Conservation (phyloP, 768 basidiomycete genomes). For the Tulasnella sp. region DNA sequence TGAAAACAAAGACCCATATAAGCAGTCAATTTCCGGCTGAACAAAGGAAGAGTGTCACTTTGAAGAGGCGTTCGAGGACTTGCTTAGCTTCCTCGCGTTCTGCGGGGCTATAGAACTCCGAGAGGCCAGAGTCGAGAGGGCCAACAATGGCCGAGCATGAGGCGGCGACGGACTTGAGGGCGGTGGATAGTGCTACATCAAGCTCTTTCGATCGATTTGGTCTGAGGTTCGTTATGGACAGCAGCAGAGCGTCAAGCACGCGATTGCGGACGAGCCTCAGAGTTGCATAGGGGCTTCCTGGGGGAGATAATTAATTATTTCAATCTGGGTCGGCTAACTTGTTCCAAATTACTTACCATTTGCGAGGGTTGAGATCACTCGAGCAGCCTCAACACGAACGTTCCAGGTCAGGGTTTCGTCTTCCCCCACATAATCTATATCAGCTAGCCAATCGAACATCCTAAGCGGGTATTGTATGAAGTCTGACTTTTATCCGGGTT, state of each 20-base stretch:
- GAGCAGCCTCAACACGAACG: constrained; percentile 24
- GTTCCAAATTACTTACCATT: constrained; percentile 4
- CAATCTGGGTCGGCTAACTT: background rate
- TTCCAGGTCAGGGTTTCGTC: constrained; percentile 5
- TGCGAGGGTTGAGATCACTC: constrained; percentile 22
- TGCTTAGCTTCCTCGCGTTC: constrained; percentile 18
- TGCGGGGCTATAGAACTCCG: constrained; percentile 9
- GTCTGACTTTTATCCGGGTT: background rate
- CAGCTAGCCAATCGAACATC: constrained; percentile 13
- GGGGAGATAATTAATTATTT: background rate
- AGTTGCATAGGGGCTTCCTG: background rate
- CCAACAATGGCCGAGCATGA: constrained; percentile 20
- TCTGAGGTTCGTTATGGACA: constrained; percentile 14
- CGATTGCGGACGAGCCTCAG: constrained; percentile 12
- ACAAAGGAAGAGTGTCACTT: background rate
- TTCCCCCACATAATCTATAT: constrained; percentile 12
- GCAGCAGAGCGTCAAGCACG: constrained; percentile 6
- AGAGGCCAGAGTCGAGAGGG: constrained; percentile 7
- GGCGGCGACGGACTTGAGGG: constrained; percentile 25
- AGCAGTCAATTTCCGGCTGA: background rate
- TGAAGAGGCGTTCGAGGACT: constrained; percentile 20
- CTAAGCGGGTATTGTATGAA: background rate
- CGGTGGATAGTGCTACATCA: constrained; percentile 13
- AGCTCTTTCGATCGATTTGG: constrained; percentile 17
- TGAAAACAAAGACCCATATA: background rate